These are phyloP conservation scores for Hirsutella thompsonii DNA, from an alignment of 2,329 filamentous ascomycete genomes.

Conservation along the genomic window DNA sequence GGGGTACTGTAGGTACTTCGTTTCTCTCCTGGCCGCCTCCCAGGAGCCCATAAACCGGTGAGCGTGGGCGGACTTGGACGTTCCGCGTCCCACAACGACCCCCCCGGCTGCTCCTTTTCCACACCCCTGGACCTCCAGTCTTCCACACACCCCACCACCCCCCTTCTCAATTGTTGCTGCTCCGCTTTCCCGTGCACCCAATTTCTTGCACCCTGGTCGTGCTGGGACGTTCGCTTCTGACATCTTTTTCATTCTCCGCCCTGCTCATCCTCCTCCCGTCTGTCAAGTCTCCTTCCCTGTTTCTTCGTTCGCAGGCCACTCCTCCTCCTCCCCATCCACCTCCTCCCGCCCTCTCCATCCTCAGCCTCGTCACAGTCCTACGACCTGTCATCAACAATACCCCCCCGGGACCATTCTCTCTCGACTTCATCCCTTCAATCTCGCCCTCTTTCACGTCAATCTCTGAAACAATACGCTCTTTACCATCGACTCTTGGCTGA, in stretches of 20 bases:
- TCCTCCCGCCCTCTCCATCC: neutral
- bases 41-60: neutral
- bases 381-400: no score
- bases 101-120: neutral
- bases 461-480: neutral
- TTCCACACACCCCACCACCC: neutral
- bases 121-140: neutral
- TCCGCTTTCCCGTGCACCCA: conserved; percentile 1
- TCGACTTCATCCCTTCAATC: neutral
- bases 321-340: neutral
- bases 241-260: neutral
- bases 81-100: no score
- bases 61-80: neutral
- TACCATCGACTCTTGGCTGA: neutral
- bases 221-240: neutral
- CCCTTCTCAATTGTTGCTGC: neutral
- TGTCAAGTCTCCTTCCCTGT: neutral
- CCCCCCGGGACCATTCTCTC: no score
- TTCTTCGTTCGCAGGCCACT: neutral
- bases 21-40: no score
- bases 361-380: neutral
- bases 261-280: neutral
- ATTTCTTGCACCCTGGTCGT: conserved; percentile 4
- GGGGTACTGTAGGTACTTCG: no score
- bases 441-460: neutral